Base-by-base conservation (phyloP, 176 grass and related monocot genomes). In the Oropetium thomaeum region DNA sequence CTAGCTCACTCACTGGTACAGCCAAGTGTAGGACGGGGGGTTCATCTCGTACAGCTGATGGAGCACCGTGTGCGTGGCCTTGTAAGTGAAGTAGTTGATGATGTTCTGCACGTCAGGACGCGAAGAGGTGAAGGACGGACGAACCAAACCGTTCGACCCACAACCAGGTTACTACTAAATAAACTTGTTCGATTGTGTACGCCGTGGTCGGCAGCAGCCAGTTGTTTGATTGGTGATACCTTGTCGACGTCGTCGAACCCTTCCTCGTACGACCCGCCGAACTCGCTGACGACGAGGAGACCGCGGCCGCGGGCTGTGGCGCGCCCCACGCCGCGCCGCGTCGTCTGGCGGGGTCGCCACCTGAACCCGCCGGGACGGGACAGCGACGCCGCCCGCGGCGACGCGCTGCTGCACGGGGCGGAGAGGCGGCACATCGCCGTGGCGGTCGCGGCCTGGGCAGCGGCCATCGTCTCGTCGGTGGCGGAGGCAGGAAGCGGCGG, bases 1-100 rank as follows among this genome's bases (percentile, higher is more conserved):
- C 29, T 4, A 9, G 23, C 29, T 31, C 13, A 22, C 86, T 79
- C 76, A 98, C 95, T 81, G 87, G 33, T 94, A 98, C 10, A 98
- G 84, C 89, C 91, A 94, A 58, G 80, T 79, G 16, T 98, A 98
- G 10, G 65, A 66, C 5, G 87, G 96, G 8, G 96, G 96, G 3
- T 98, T 98, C 96, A 98, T 94, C 83, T 98, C 96, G 60, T 98
- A 92, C 51, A 98, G 78, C 52, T 98, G 96, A 33, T 94, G 73
- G 71, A 98, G 91, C 72, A 98, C 96, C 11, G 91, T 98, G 65
- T 81, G 81, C 63, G 85, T 86, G 48, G 96, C 96, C 88, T 98
- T 98, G 76, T 94, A 94, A 22, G 96, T 98, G 82, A 98, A 94
- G 86, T 94, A 98, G 57, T 92, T 89, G 28, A 92, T 84, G 45